These are phyloP conservation scores for Cercospora sesami DNA, from an alignment of 2,329 filamentous ascomycete genomes.

Conservation along the genomic window DNA sequence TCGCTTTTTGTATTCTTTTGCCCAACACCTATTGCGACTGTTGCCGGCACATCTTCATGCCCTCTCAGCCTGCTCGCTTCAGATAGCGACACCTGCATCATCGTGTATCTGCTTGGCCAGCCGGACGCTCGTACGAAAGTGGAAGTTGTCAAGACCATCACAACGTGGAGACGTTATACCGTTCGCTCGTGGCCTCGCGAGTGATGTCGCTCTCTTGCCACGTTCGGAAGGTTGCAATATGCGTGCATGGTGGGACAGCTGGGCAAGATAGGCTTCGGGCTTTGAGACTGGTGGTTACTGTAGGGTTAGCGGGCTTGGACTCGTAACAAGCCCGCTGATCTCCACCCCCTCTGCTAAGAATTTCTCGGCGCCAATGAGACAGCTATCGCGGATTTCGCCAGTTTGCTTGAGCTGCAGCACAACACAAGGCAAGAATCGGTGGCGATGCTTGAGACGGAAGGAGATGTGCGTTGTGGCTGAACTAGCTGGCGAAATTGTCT, in stretches of 20 bases:
- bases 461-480: not conserved
- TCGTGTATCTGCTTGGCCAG: conserved; percentile 10
- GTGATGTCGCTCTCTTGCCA: conserved; percentile 10
- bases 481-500: not conserved
- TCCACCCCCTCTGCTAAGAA: not conserved
- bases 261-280: conserved; percentile 1
- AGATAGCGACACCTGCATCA: not conserved
- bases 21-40: not conserved
- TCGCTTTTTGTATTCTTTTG: conserved; percentile 11
- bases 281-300: conserved; percentile 1
- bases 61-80: not conserved
- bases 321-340: conserved; percentile 9
- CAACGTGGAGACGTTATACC: not conserved
- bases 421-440: not conserved
- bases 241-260: conserved; percentile 6
- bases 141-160: conserved; percentile 7
- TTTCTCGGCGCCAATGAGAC: conserved; percentile 11
- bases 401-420: conserved; percentile 7
- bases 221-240: conserved; percentile 10
- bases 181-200: conserved; percentile 7
- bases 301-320: conserved; percentile 8
- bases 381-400: conserved; percentile 6
- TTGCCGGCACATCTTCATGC: not conserved
- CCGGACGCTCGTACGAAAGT: not conserved
- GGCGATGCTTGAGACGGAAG: conserved; percentile 7